Evolutionary conservation across 1,284 basidiomycete genomes (phyloP).

Genomic region (Sporisorium sorghi): DNA sequence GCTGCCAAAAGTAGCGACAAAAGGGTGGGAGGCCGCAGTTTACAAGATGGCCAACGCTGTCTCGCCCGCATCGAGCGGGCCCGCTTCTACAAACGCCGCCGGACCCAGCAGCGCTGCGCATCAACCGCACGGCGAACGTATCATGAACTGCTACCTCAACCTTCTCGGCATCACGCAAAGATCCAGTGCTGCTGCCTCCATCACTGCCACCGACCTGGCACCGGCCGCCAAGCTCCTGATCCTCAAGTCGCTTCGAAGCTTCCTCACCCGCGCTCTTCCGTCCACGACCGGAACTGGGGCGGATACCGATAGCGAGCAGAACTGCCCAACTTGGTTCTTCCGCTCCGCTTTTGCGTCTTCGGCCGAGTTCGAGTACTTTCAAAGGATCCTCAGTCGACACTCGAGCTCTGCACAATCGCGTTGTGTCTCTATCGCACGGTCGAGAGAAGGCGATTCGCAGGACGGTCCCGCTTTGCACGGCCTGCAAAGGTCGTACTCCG

Average conservation of each 20-base stretch:
- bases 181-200: conserved; percentile 30
- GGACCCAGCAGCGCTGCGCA: conserved; percentile 23
- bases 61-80: conserved; percentile 12
- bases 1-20: conserved; percentile 73
- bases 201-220: conserved; percentile 36
- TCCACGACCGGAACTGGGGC: conserved; percentile 3
- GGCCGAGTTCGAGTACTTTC: conserved; percentile 58
- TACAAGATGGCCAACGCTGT: conserved; percentile 23
- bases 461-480: neutral
- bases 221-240: conserved; percentile 46
- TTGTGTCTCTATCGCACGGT: conserved; percentile 4
- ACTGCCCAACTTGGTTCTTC: conserved; percentile 63
- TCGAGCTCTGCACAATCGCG: conserved; percentile 7
- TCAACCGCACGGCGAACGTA: conserved; percentile 54
- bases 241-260: conserved; percentile 33
- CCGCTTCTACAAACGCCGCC: neutral
- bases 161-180: conserved; percentile 57
- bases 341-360: conserved; percentile 48
- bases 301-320: neutral
- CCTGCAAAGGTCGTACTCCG: conserved; percentile 10
- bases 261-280: conserved; percentile 30
- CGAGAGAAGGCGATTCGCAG: neutral
- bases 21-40: conserved; percentile 53
- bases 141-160: conserved; percentile 60
- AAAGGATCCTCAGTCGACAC: conserved; percentile 32